phyloP scores from a whole-genome alignment of 2,329 filamentous ascomycete genomes.

The Cordyceps cateniannulata region DNA sequence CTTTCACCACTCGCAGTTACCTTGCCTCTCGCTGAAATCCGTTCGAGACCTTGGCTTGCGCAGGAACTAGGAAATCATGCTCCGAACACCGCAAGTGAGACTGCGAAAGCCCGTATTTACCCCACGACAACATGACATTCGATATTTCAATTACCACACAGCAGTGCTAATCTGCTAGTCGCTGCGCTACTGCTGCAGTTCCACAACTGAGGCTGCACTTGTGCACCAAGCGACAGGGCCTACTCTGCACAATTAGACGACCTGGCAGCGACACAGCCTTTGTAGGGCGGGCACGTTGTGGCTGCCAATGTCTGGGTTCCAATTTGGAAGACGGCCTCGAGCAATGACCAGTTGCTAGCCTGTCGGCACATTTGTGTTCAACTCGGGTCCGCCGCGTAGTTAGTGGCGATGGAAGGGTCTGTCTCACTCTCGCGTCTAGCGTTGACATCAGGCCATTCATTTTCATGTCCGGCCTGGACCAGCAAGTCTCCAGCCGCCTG shows the following conservation, averaged over 20 bases:
- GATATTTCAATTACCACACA: slow-evolving; percentile 1
- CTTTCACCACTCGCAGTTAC: too few relatives aligned
- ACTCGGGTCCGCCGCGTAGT: not conserved
- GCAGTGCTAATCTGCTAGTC: not conserved
- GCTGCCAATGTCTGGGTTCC: slow-evolving; percentile 6
- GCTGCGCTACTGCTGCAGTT: not conserved
- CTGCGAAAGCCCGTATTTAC: too few relatives aligned
- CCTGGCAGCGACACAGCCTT: not conserved
- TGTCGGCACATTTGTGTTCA: not conserved
- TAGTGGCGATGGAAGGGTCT: not conserved
- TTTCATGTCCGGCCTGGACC: not conserved
- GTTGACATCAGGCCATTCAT: not conserved
- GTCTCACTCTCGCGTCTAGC: slow-evolving; percentile 2
- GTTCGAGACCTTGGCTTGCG: too few relatives aligned
- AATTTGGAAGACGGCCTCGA: not conserved
- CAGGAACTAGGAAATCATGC: too few relatives aligned
- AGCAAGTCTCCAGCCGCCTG: not conserved
- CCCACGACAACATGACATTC: too few relatives aligned
- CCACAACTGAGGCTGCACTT: slow-evolving; percentile 11
- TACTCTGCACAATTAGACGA: not conserved
- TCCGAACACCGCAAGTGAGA: too few relatives aligned
- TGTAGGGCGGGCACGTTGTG: not conserved
- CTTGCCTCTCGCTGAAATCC: too few relatives aligned
- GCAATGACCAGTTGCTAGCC: not conserved
- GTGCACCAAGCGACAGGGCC: not conserved